Base-by-base conservation (phyloP, 441 rosid genomes). In the Biscutella laevigata region DNA sequence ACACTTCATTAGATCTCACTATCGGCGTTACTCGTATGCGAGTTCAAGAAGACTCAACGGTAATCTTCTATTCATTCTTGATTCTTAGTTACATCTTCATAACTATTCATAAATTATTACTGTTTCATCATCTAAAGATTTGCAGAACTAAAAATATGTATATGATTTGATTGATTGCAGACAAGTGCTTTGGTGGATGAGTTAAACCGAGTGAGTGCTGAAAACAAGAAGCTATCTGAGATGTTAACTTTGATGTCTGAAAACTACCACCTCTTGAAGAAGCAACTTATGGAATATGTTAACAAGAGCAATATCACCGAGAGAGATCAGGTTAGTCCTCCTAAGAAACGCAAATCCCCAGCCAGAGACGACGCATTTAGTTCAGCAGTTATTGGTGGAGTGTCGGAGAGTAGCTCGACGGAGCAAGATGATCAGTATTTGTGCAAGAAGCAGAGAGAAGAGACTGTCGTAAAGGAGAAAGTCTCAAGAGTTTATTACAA, bases 341-440 rank as follows among this genome's bases (percentile, higher is more conserved):
- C 94, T 7, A 91, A 70, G 77, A 91, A 87, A 59, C 82, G 98
- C 22, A 91, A 83, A 52, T 74, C 83, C 4, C 89, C 83, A 8
- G 69, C 71, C 30, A 73, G 73, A 71, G 78, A 48, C 63, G 66
- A 66, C 33, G 29, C 57, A 29, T 8, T 15, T 30, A 36, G 58
- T 8, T 58, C 60, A 3, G 56, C 45, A 4, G 16, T 54, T 34
- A 27, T 66, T 16, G 77, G 67, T 32, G 85, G 88, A 47, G 73
- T 76, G 6, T 85, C 96, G 0, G 95, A 91, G 68, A 82, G 89
- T 68, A 85, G 96, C 71, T 85, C 96, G 1, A 82, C 83, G n/a
- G 95, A 88, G 36, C 86, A 88, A 57, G 89, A 88, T 55, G 94
- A n/a, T n/a, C n/a, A 64, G 41, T 79, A 66, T 37, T 0, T 87